Conservation (phyloP, 805 yeast species). For the Pichia deserticola region DNA sequence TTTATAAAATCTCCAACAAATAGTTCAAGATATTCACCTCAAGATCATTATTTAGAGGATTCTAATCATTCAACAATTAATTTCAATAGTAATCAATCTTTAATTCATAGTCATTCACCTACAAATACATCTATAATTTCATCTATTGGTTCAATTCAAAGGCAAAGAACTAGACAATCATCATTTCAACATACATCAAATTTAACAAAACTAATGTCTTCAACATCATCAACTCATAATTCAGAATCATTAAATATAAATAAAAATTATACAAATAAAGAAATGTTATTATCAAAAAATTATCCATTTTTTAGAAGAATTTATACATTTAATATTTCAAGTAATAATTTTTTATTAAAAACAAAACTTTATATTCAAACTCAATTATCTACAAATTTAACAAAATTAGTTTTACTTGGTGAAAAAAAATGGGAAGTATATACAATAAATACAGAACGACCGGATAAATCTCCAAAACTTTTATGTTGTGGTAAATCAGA, state of each 20-base stretch:
- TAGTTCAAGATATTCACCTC: not conserved
- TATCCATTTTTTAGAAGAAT: conserved; percentile 75
- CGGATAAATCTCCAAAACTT: conserved; percentile 44
- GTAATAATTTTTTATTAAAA: conserved; percentile 39
- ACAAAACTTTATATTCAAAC: conserved; percentile 47
- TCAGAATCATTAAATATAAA: not conserved
- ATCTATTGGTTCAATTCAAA: conserved; percentile 15
- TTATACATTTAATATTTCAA: conserved; percentile 45
- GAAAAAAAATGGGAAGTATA: conserved; percentile 72
- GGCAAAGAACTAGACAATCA: conserved; percentile 15
- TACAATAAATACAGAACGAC: conserved; percentile 36
- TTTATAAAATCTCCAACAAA: not conserved
- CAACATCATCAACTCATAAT: not conserved
- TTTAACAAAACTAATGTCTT: conserved; percentile 16
- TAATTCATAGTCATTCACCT: conserved; percentile 5
- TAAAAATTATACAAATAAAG: conserved; percentile 33
- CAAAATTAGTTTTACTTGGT: conserved; percentile 56
- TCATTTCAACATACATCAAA: conserved; percentile 16
- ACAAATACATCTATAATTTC: conserved; percentile 16
- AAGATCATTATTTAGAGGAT: conserved; percentile 11
- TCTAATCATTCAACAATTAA: not conserved
- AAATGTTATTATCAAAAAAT: conserved; percentile 63
- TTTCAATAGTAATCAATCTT: too few relatives aligned
- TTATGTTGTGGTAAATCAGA: conserved; percentile 60
- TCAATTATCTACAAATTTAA: conserved; percentile 56